phyloP scores from a whole-genome alignment of 441 rosid genomes.

The Arabidopsis lyrata region DNA sequence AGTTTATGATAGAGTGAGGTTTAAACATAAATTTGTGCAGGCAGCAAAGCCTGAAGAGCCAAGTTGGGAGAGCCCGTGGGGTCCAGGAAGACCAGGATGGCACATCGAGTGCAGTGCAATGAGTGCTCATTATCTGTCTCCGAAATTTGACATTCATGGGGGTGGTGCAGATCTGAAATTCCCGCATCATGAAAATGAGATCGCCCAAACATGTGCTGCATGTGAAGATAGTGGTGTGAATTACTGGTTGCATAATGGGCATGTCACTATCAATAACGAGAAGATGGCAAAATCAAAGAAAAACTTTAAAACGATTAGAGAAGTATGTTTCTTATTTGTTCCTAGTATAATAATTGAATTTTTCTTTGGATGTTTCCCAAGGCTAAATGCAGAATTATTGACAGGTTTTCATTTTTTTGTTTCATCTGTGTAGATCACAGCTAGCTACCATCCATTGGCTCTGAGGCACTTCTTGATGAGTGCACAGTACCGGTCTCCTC shows the following conservation, averaged over 20 bases:
- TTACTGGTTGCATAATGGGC: slow-evolving; percentile 97
- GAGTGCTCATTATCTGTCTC: slow-evolving; percentile 82
- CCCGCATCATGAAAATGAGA: slow-evolving; percentile 97
- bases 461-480: slow-evolving; percentile 84
- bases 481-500: slow-evolving; percentile 89
- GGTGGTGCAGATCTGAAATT: slow-evolving; percentile 94
- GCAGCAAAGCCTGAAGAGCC: slow-evolving; percentile 93
- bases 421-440: slow-evolving; percentile 60
- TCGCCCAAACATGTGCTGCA: slow-evolving; percentile 90
- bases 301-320: slow-evolving; percentile 81
- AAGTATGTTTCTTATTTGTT: slow-evolving; percentile 49
- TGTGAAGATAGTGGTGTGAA: slow-evolving; percentile 63
- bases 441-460: slow-evolving; percentile 81
- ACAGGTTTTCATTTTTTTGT: slow-evolving; percentile 1
- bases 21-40: slow-evolving; percentile 49
- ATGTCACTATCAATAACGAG: slow-evolving; percentile 76
- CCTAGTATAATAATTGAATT: slow-evolving; percentile 1
- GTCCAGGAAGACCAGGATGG: slow-evolving; percentile 96
- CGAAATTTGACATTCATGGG: slow-evolving; percentile 87
- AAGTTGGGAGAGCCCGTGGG: slow-evolving; percentile 94
- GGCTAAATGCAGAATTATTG: slow-evolving; percentile 6
- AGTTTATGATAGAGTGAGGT: slow-evolving; percentile 24
- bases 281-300: slow-evolving; percentile 93
- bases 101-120: slow-evolving; percentile 99
- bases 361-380: slow-evolving; percentile 9